phyloP scores from a whole-genome alignment of 1,139 yeast genomes.

The Zygoascus hellenicus region DNA sequence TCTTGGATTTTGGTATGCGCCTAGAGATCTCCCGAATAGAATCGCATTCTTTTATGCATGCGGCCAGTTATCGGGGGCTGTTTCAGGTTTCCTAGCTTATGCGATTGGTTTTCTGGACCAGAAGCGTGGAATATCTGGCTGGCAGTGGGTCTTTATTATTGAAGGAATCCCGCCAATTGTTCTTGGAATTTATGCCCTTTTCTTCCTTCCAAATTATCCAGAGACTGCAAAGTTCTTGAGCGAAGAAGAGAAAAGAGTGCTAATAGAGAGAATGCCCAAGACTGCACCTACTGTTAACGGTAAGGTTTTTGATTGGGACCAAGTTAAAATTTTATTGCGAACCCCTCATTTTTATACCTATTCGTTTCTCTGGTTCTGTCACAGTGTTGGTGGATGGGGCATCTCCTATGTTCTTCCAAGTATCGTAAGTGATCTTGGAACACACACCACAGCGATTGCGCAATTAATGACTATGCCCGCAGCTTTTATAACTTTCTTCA shows the following conservation, averaged over 20 bases:
- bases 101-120: slow-evolving; percentile 18
- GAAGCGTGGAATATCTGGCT: slow-evolving; percentile 37
- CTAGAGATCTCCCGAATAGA: slow-evolving; percentile 40
- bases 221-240: slow-evolving; percentile 40
- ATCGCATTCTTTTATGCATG: slow-evolving; percentile 51
- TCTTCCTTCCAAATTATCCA: slow-evolving; percentile 32
- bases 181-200: slow-evolving; percentile 43
- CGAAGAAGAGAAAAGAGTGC: slow-evolving; percentile 42
- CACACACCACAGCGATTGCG: slow-evolving; percentile 21
- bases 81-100: slow-evolving; percentile 32
- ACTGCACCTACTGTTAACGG: background rate
- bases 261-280: slow-evolving; percentile 22
- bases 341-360: slow-evolving; percentile 31
- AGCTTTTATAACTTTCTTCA: background rate
- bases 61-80: slow-evolving; percentile 33
- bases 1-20: slow-evolving; percentile 32
- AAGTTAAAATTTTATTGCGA: slow-evolving; percentile 27
- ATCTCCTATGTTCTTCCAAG: slow-evolving; percentile 32
- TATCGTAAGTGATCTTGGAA: slow-evolving; percentile 31
- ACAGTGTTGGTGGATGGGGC: slow-evolving; percentile 23
- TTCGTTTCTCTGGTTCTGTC: slow-evolving; percentile 17
- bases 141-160: slow-evolving; percentile 57
- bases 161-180: slow-evolving; percentile 53
- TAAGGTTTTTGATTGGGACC: slow-evolving; percentile 14
- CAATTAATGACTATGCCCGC: slow-evolving; percentile 33